Base-by-base conservation (phyloP, 1,139 yeast species). In the Yarrowia galli region DNA sequence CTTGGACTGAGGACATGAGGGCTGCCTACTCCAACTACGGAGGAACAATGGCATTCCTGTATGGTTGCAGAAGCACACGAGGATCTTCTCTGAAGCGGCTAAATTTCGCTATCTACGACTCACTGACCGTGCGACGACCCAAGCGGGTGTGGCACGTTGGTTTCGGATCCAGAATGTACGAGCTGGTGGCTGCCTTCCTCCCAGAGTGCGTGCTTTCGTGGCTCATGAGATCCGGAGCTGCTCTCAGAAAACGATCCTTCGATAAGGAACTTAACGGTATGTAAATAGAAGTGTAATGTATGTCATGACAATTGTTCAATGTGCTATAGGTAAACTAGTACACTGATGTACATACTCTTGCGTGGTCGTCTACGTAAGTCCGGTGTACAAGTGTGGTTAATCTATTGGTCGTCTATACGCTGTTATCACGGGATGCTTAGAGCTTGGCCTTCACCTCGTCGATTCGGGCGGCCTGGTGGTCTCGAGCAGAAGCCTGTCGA, bases 1-100 rank as follows among this genome's bases (percentile, higher is more conserved):
- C 79, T 9, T 80, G 83, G 83, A 77, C 82, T 2, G 82, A 79
- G 36, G 72, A 72, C 32, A 72, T 78, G 49, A 75, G 82, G 9
- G 71, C 72, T 8, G 70, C 79, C n/a, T 80, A 81, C 68, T 80
- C 80, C 3, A 65, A 43, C 56, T 65, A 48, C 20, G 49, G 56
- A 36, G 65, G 56, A 12, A 56, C 48, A 32, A 46, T 56, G 53
- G 74, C 79, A 13, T 73, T 75, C 65, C 71, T 79, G 66, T 77
- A 76, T 53, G 71, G 75, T n/a, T 73, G 77, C 42, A 71, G 76
- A 20, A 68, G 72, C 45, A 69, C 75, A 3, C 71, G 74, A 16
- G 81, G 81, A 1, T 73, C 80, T 28, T 73, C 75, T 32, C 68
- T 80, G 40, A 71, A 76, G 42, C 73, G 70, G 8, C 74, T 80